These are phyloP conservation scores for Aspergillus haitiensis DNA, from an alignment of 495 filamentous ascomycete species.

Conservation along the genomic window DNA sequence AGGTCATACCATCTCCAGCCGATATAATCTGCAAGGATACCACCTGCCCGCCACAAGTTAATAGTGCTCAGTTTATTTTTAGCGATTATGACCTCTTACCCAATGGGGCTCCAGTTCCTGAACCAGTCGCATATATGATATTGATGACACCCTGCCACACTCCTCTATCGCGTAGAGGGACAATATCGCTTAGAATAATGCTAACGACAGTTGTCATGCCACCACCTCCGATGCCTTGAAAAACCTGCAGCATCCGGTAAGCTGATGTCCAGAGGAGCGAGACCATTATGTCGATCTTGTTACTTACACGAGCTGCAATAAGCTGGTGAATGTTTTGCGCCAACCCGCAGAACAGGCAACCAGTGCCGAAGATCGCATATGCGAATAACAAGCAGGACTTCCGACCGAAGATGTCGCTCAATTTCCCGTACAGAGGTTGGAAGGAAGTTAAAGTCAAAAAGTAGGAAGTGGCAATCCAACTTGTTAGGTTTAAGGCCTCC, in stretches of 20 bases:
- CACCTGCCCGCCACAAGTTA: constrained; percentile 39
- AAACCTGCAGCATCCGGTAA: constrained; percentile 32
- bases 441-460: constrained; percentile 78
- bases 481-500: constrained; percentile 73
- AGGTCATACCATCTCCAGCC: constrained; percentile 76
- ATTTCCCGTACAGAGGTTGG: constrained; percentile 75
- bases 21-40: constrained; percentile 69
- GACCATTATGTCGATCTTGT: not conserved
- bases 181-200: constrained; percentile 76
- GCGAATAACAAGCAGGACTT: constrained; percentile 71
- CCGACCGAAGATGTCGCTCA: constrained; percentile 82
- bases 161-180: constrained; percentile 73
- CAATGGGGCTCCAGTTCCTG: constrained; percentile 69
- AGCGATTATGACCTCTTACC: constrained; percentile 38
- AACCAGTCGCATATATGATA: constrained; percentile 71
- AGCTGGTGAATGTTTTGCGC: constrained; percentile 68
- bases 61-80: not conserved
- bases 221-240: constrained; percentile 77
- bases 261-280: not conserved
- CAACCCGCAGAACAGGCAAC: constrained; percentile 71
- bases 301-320: constrained; percentile 60
- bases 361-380: constrained; percentile 72
- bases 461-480: constrained; percentile 79
- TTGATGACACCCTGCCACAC: constrained; percentile 84
- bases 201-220: constrained; percentile 81